Percentiles rank a stretch among this genome's conserved stretches.
phyloP scores from a whole-genome alignment of 768 basidiomycete species.

The Russula virescens region DNA sequence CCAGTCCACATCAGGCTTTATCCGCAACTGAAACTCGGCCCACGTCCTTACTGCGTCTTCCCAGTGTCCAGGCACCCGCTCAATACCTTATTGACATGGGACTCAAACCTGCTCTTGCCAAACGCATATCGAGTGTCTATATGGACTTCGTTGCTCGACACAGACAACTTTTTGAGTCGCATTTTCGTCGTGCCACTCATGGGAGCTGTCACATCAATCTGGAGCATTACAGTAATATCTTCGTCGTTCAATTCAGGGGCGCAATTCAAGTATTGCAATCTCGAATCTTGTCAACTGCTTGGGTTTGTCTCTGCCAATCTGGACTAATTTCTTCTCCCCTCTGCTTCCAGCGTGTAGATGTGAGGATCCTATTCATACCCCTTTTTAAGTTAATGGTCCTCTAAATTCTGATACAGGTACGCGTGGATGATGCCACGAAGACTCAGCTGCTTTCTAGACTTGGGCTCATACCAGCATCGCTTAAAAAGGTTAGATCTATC shows the following conservation, averaged over 20 bases:
- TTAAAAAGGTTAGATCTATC: not conserved
- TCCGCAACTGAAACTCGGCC: not conserved
- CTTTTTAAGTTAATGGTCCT: too few species aligned
- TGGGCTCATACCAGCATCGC: not conserved
- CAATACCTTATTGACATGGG: constrained; percentile 7
- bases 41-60: not conserved
- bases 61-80: not conserved
- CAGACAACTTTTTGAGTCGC: not conserved
- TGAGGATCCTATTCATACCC: not conserved
- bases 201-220: not conserved
- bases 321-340: not conserved
- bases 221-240: not conserved
- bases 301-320: not conserved
- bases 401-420: constrained; percentile 1
- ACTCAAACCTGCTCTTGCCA: not conserved
- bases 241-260: not conserved
- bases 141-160: not conserved
- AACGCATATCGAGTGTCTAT: not conserved
- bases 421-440: not conserved
- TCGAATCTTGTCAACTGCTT: not conserved
- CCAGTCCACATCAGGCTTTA: accelerated
- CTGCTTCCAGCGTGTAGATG: not conserved
- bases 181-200: not conserved
- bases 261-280: not conserved
- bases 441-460: not conserved